Base-by-base conservation (phyloP, 352 stramenopile genomes). In the Globisporangium barbulae region DNA sequence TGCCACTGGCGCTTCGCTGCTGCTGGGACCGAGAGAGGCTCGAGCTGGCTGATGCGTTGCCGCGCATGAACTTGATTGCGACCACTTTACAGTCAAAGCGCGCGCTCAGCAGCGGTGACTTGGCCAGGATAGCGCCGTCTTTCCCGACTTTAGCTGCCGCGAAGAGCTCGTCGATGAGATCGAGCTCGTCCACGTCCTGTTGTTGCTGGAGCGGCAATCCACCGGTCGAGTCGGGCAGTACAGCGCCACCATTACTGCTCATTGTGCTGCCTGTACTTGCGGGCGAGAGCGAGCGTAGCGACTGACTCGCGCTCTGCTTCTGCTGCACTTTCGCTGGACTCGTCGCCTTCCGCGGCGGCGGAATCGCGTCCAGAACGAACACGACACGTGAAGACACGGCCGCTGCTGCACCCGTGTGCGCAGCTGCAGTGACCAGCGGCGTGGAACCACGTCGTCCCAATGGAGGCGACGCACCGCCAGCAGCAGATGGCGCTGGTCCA, bases 81-180 rank as follows among this genome's bases (percentile, higher is more conserved):
- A 93, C 65, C 30, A 94, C 71, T 3, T 70, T 72, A 44, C 74
- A 90, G 66, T 94, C 85, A 45, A 93, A 91, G 47, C 85, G 75
- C 25, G 79, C 85, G 65, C 80, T 89, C 35, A 94, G 68, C 37
- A 94, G 55, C 30, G 85, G 85, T 19, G 80, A 65, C 45, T 91
- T 92, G 55, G 83, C 76, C 21, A 92, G 19, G 17, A 92, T 65
- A 39, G 72, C 77, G 33, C 75, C 75, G 25, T 94, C 85, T 69
- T 91, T 91, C 4, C 79, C 79, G 1, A 70, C 63, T 25, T 69
- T 67, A 10, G 71, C 61, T 5, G 75, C 73, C 61, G 64, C 65
- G 67, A 94, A 91, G 28, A 94, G 78, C 65, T 93, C 85, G 22
- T 90, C 65, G 9, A 94, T 66, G 12, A 94, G 70, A 41, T 81